Evolutionary conservation across 2,329 filamentous ascomycete species (phyloP).

Genomic region (Botrytis byssoidea): DNA sequence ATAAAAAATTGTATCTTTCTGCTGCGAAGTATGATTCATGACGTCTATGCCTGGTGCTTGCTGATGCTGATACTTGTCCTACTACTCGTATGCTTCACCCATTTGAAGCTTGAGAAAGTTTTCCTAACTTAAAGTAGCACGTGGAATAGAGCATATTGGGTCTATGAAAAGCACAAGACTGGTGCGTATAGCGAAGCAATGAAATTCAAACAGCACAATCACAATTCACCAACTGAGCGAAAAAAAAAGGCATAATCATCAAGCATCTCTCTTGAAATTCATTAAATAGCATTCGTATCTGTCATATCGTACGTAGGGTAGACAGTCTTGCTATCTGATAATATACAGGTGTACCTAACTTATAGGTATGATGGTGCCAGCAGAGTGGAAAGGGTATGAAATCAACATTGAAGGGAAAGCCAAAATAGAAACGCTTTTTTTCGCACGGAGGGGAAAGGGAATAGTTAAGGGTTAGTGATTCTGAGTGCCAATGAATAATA

Average conservation of each 20-base stretch:
- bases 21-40: neutral
- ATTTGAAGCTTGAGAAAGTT: neutral
- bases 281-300: constrained; percentile 10
- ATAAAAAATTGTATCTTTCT: neutral
- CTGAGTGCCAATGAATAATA: constrained; percentile 2
- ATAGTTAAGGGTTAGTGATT: neutral
- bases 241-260: constrained; percentile 15
- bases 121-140: neutral
- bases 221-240: neutral
- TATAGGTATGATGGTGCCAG: neutral
- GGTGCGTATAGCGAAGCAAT: neutral
- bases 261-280: constrained; percentile 7
- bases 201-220: neutral
- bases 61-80: neutral
- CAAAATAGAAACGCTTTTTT: constrained; percentile 18
- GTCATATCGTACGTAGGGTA: neutral
- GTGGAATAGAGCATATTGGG: neutral
- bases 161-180: neutral
- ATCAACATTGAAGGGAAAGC: constrained; percentile 30
- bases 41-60: neutral
- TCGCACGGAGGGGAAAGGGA: neutral
- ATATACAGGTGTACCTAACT: neutral
- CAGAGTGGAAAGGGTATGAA: constrained; percentile 24
- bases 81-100: neutral
- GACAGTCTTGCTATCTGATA: constrained; percentile 17